Evolutionary conservation across 768 basidiomycete genomes (phyloP), one percentile per base, ranked within the genome.

Genomic region (Erythrobasidium yunnanense): DNA sequence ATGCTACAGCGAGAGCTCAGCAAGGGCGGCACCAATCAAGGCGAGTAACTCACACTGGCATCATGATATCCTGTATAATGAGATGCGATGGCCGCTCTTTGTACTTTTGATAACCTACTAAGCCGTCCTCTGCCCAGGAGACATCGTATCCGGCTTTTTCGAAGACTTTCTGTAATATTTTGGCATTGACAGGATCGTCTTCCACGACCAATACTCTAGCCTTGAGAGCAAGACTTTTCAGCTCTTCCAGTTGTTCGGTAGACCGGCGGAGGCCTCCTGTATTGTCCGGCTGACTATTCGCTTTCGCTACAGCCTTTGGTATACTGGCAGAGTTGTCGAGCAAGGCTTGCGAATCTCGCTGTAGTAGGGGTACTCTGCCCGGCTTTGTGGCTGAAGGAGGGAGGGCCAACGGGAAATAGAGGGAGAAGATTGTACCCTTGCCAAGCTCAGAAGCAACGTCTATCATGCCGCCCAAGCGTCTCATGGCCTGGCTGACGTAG

Each of bases 181-280:
- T 51, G 49, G 49, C 49, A 51, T 51, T 51, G 49, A 51, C 25
- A 13, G 22, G 49, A 25, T 51, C 49, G 49, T 51, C 49, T 51
- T 51, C 49, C 11, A 51, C 49, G 11, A 51, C 25, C 7, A 13
- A 25, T 15, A 51, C 49, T 42, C n/a, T 42, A n/a, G 38, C n/a
- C n/a, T 42, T 42, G 38, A 11, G 11, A n/a, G 38, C 11, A 42
- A 11, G 38, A 42, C n/a, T 42, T n/a, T 42, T 42, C 11, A 11
- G 38, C 38, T 42, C 38, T 11, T n/a, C n/a, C n/a, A n/a, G n/a
- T n/a, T n/a, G n/a, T n/a, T n/a, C n/a, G n/a, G n/a, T n/a, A n/a
- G n/a, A n/a, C n/a, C n/a, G n/a, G n/a, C n/a, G n/a, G n/a, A n/a
- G n/a, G n/a, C n/a, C n/a, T n/a, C n/a, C n/a, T n/a, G n/a, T n/a